These are phyloP conservation scores for Tillandsia fasciculata DNA, from an alignment of 176 grass and related monocot genomes.

Conservation along the genomic window DNA sequence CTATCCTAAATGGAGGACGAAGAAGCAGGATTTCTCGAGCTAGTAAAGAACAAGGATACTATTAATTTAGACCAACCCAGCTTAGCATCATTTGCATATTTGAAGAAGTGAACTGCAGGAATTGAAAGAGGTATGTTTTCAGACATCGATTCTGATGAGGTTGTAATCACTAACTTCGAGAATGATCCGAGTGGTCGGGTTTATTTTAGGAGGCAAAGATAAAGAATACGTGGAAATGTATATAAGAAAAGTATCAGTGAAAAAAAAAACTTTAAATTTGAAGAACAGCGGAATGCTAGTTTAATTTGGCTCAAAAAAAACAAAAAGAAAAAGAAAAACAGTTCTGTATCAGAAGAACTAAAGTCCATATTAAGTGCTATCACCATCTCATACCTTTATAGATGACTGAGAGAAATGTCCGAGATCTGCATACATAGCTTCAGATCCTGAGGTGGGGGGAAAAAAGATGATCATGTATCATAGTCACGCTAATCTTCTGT, in stretches of 20 bases:
- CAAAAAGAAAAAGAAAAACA: background rate
- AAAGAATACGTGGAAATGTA: no score
- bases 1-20: background rate
- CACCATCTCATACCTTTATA: slow-evolving; percentile 49
- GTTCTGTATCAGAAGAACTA: background rate
- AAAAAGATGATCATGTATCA: background rate
- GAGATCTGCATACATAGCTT: slow-evolving; percentile 95
- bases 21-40: background rate
- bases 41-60: background rate
- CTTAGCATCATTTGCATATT: background rate
- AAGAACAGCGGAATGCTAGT: background rate
- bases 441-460: slow-evolving; percentile 48
- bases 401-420: slow-evolving; percentile 93
- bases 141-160: no score
- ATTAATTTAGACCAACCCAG: background rate
- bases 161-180: no score
- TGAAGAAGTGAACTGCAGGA: background rate
- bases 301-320: background rate
- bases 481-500: background rate
- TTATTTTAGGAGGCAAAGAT: no score
- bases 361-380: background rate
- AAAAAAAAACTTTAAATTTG: no score
- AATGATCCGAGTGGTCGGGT: no score
- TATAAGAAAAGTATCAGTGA: no score
- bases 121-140: background rate